Base-by-base conservation (phyloP, 2,329 filamentous ascomycete species). In the Juglanconis oblonga region DNA sequence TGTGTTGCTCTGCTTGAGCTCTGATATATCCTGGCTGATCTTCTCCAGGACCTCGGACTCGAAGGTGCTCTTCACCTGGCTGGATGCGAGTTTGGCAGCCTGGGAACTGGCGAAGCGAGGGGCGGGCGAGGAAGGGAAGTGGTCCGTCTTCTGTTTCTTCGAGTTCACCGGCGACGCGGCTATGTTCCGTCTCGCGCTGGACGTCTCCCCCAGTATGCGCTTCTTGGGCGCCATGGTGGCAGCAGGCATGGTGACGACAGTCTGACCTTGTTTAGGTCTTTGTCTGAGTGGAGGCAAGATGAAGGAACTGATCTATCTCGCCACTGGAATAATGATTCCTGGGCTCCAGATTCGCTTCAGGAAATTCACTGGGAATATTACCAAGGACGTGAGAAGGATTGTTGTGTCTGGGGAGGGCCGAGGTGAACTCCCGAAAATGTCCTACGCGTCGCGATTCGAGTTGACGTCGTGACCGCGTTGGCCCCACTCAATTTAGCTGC, bases 1-100 rank as follows among this genome's bases (percentile, higher is more conserved):
- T 2, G 90, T 83, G 74, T 96, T 98, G 74, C 84, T 91, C 69
- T 91, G 83, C 79, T 93, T 97, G 66, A 96, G 80, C 24, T 88
- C 90, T 31, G 85, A 88, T 63, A 98, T 93, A 71, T 97, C 92
- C 75, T 98, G 94, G 63, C 92, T 95, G 75, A 99, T 85, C 79
- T 96, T 97, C 81, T 97, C 94, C 63, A 99, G 82, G 2, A 97
- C 91, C 71, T 97, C 92, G 61, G 90, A 88, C 75, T 98, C 95
- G 72, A 99, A 99, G 58, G 89, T 85, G 72, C 92, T 97, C 78
- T 96, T 97, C 14, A 85, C 85, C 74, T 93, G 91, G 67, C 84
- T 93, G 1, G 90, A 94, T 64, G 84, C 81, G 61, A 87, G 72
- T 70, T 86, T 87, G 64, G 82, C 84, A n/a, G 77, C 80, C 66